These are phyloP conservation scores for Gynochthodes officinalis DNA, from an alignment of 257 asterid genomes.

Conservation along the genomic window DNA sequence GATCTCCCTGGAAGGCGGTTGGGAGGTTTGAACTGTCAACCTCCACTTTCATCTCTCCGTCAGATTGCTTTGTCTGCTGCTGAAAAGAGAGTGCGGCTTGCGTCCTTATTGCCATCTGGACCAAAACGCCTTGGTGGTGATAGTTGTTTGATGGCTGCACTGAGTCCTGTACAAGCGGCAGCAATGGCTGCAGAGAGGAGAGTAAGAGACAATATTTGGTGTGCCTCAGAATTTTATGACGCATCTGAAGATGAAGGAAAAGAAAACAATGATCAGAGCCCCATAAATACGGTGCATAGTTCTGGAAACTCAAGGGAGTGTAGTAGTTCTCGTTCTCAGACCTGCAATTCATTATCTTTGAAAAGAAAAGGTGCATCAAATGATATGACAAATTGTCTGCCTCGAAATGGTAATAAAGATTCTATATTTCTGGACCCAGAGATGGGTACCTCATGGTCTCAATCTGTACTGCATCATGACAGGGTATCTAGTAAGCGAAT, in stretches of 20 bases:
- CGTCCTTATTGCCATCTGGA: constrained; percentile 72
- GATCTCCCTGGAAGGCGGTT: constrained; percentile 86
- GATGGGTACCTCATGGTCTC: constrained; percentile 24
- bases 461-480: constrained; percentile 21
- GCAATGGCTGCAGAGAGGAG: constrained; percentile 99
- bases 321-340: constrained; percentile 21
- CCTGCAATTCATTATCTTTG: constrained; percentile 32
- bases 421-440: constrained; percentile 37
- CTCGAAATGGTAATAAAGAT: constrained; percentile 25
- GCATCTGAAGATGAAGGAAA: constrained; percentile 57
- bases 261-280: constrained; percentile 38
- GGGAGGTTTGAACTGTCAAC: constrained; percentile 64
- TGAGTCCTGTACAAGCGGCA: constrained; percentile 90
- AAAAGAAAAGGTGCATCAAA: constrained; percentile 55
- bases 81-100: constrained; percentile 72
- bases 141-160: constrained; percentile 62
- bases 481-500: constrained; percentile 24
- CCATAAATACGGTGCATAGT: constrained; percentile 35
- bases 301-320: constrained; percentile 30
- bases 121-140: constrained; percentile 85
- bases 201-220: constrained; percentile 80
- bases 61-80: constrained; percentile 73
- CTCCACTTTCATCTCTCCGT: constrained; percentile 57
- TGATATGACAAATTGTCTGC: constrained; percentile 23
- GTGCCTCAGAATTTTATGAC: constrained; percentile 72